phyloP scores from a whole-genome alignment of 2,329 filamentous ascomycete genomes.

The Verticillium albo-atrum region DNA sequence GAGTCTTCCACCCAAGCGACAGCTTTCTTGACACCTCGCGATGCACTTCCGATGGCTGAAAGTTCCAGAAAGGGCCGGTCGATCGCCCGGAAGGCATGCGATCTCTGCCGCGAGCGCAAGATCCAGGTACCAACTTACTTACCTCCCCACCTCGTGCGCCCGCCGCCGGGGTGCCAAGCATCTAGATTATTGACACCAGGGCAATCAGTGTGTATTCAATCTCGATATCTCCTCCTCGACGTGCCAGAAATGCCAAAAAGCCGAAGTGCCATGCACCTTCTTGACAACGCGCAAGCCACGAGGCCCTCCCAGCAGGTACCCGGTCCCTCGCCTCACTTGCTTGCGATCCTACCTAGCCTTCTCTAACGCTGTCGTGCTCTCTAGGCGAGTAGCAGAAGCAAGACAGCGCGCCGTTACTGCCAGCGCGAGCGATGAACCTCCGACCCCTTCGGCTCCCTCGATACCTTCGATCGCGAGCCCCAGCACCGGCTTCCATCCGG shows the following conservation, averaged over 20 bases:
- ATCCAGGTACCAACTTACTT: slow-evolving; percentile 3
- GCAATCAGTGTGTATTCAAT: not conserved
- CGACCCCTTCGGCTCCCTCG: not conserved
- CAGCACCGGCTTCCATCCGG: not conserved
- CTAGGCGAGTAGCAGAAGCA: not conserved
- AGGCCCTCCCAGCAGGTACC: slow-evolving; percentile 15
- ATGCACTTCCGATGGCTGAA: slow-evolving; percentile 2
- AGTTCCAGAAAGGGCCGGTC: slow-evolving; percentile 3
- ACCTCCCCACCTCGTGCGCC: not conserved
- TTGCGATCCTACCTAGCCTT: not conserved
- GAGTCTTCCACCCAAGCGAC: not conserved
- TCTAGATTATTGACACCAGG: not conserved
- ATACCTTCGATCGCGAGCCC: not conserved
- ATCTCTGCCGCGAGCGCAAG: slow-evolving; percentile 15
- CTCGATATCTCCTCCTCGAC: not conserved
- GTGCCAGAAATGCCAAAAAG: slow-evolving; percentile 13
- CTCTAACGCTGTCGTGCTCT: not conserved
- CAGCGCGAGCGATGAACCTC: not conserved
- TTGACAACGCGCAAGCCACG: slow-evolving; percentile 14
- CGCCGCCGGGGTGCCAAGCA: not conserved
- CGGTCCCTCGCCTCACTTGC: not conserved
- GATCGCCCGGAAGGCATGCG: slow-evolving; percentile 16
- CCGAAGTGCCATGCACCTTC: slow-evolving; percentile 15
- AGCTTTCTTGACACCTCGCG: not conserved
- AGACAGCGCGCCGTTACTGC: not conserved